Conservation (phyloP, 371 early-diverging fungal genomes). For the Syncephalastrum monosporum region DNA sequence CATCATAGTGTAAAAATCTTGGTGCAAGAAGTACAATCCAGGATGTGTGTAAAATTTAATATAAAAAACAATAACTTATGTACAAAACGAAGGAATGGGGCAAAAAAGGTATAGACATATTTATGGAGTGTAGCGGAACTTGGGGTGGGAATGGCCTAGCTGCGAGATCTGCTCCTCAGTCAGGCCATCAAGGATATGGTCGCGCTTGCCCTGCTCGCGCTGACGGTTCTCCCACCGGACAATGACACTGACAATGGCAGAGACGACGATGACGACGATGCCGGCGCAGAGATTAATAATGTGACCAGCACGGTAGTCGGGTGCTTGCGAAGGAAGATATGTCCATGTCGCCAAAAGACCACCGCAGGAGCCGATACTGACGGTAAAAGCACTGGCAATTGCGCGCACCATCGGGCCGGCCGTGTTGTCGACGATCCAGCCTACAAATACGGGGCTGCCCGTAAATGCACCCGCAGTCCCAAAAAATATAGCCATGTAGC, state of each 20-base stretch:
- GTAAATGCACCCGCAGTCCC: constrained; percentile 26
- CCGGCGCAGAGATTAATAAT: constrained; percentile 23
- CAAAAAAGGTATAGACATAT: background rate
- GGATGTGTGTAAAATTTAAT: no score
- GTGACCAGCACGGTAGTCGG: constrained; percentile 20
- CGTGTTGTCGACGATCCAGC: constrained; percentile 23
- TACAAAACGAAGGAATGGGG: background rate
- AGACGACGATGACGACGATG: constrained; percentile 8
- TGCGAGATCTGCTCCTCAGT: constrained; percentile 19
- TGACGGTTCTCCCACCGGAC: constrained; percentile 17
- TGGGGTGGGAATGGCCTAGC: constrained; percentile 26
- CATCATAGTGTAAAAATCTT: no score
- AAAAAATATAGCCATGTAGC: constrained; percentile 29
- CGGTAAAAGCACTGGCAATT: constrained; percentile 18
- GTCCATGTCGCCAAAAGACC: constrained; percentile 28
- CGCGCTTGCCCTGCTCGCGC: constrained; percentile 18
- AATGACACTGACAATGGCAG: constrained; percentile 9
- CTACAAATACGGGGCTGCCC: constrained; percentile 21
- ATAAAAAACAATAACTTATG: background rate
- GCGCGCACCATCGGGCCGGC: constrained; percentile 26
- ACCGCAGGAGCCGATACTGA: constrained; percentile 21
- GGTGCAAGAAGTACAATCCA: no score
- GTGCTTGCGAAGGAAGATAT: constrained; percentile 22
- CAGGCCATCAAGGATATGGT: constrained; percentile 18
- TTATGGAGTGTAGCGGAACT: constrained; percentile 27